Evolutionary conservation across 768 basidiomycete species (phyloP).

Genomic region (Gelatoporia subvermispora): DNA sequence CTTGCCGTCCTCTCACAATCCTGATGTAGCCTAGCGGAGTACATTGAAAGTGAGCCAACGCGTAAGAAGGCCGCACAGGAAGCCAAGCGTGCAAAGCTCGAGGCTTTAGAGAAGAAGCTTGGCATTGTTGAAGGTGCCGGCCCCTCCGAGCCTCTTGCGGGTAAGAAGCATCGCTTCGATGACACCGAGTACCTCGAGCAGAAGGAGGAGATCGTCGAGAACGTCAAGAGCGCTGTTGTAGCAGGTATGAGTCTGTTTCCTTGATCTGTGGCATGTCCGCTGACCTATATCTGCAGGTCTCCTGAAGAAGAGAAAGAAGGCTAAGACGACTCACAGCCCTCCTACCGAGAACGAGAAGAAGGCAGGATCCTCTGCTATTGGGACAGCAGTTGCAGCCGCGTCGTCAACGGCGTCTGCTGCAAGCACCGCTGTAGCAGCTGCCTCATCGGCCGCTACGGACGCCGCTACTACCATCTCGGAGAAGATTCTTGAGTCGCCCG

Average conservation of each 20-base stretch:
- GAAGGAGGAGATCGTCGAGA: slow-evolving; percentile 85
- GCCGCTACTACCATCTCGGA: slow-evolving; percentile 6
- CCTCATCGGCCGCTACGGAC: slow-evolving; percentile 3
- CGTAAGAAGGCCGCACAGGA: slow-evolving; percentile 75
- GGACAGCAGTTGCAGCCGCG: slow-evolving; percentile 1
- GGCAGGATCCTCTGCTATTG: slow-evolving; percentile 3
- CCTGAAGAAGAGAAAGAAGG: slow-evolving; percentile 74
- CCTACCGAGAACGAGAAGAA: slow-evolving; percentile 8
- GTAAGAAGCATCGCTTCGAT: slow-evolving; percentile 86
- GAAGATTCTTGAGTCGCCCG: slow-evolving; percentile 17
- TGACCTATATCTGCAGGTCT: slow-evolving; percentile 39
- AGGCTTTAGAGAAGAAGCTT: slow-evolving; percentile 78
- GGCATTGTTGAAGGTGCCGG: slow-evolving; percentile 45
- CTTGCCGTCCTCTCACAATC: neutral
- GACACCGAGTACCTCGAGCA: slow-evolving; percentile 92
- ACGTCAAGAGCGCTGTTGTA: slow-evolving; percentile 86
- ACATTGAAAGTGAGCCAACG: slow-evolving; percentile 79
- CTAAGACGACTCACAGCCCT: slow-evolving; percentile 33
- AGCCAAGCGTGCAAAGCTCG: slow-evolving; percentile 77
- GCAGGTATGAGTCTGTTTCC: slow-evolving; percentile 48
- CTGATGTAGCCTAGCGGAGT: slow-evolving; percentile 65
- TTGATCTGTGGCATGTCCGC: slow-evolving; percentile 11
- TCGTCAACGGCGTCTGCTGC: slow-evolving; percentile 6
- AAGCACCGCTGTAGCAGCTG: slow-evolving; percentile 7
- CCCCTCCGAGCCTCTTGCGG: slow-evolving; percentile 46